Base-by-base conservation (phyloP, 1,284 basidiomycete genomes). In the Heterobasidion occidentale region DNA sequence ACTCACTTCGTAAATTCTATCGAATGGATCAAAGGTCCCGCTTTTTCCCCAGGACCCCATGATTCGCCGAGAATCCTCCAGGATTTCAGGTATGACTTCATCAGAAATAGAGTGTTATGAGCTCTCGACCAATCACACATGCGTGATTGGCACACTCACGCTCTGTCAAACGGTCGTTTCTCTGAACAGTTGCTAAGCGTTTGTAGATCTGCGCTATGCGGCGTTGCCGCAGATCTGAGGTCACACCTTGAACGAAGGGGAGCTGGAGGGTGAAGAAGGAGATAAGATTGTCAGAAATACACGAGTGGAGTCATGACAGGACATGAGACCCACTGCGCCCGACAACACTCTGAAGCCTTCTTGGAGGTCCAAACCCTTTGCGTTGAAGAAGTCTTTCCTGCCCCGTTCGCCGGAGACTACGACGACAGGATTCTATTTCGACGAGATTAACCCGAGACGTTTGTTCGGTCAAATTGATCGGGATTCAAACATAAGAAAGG, bases 311-410 rank as follows among this genome's bases (percentile, higher is more conserved):
- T 33, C 14, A 49, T 38, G 36, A 57, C 27, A 36, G 45, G 52
- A 33, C 8, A 36, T 35, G 47, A 46, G 44, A 77, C 83, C 60
- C 65, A 89, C 87, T 54, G 84, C 85, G 55, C 87, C 86, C 54
- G 85, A 87, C 58, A 89, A 75, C 62, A 86, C 78, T 63, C 82
- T 84, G 73, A 88, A 89, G 14, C 86, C 86, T 71, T 87, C 84
- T 48, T 83, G 84, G 54, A 89, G 76, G 68, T 89, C 86, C 60
- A 89, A 78, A 15, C 77, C 76, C 69, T 79, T 83, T 54, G 84
- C 78, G 5, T 77, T 75, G 63, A 89, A 86, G 69, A 88, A 88
- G 11, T 81, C 75, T 58, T 78, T 77, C 57, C 86, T 75, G n/a
- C 80, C 86, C 44, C 74, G 75, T 65, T 87, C 83, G 53, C 87